Evolutionary conservation across 2,329 filamentous ascomycete genomes (phyloP), one percentile per base, ranked within the genome.

Genomic region (Fusarium sp.): DNA sequence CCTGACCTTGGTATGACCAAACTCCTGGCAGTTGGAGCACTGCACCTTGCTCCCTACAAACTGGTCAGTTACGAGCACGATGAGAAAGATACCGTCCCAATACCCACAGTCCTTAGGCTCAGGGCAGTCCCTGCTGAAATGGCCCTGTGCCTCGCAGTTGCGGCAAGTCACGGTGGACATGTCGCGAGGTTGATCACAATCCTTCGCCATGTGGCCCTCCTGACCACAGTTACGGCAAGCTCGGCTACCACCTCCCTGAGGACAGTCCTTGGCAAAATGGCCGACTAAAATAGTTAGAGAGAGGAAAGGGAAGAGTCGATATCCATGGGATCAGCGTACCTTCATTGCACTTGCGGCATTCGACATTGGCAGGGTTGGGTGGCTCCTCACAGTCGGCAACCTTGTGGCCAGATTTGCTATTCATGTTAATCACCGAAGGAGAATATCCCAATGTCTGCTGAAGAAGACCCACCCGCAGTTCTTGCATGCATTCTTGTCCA

Each of bases 401-500:
- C 60, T 78, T 83, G 74, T 89, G 87, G 17, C 86, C 86, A 22
- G 79, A 78, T 78, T 88, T 78, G 9, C 84, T 84, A 46, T 28
- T 10, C 1, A 34, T 22, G 42, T 73, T 45, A 68, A 62, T 44
- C 47, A 42, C 21, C 71, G 55, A 61, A 57, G 21, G 26, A 44
- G 22, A 24, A 45, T 34, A 21, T 26, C 14, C 7, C 14, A 28
- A 39, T 2, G 2, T 8, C 3, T 34, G 5, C 38, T 7, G 6
- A 15, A 15, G 15, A 34, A 26, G 22, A 76, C 78, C 62, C 69
- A 84, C 83, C 86, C 87, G 81, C 90, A 92, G 76, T 92, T 92
- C 76, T 85, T 88, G 85, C 91, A 92, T 9, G 88, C 88, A 69
- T 86, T 89, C 58, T 83, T 89, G 80, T 91, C 87, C 31, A 88